Evolutionary conservation across 208 protist species (phyloP), one percentile per base, ranked within the genome.

Genomic region (Porcisia hertigi): DNA sequence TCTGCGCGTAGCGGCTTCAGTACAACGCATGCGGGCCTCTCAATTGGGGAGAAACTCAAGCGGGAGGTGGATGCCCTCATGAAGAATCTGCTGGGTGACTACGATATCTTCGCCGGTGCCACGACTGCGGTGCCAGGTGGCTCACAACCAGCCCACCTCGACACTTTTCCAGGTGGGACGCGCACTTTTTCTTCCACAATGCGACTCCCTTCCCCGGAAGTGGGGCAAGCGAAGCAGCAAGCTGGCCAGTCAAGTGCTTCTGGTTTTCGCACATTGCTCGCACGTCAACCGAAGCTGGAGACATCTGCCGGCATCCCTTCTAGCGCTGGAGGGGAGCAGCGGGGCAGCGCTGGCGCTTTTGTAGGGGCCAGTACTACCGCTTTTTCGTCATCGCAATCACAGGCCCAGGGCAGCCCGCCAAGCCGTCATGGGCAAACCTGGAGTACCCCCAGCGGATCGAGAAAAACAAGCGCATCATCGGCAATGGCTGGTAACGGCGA

Each of bases 1-100:
- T 71, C 63, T n/a, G 67, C 54, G 6, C n/a, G 69, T 23, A 64
- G 59, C 62, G 67, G 57, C 52, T 3, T 23, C 11, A 43, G 53
- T 7, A 30, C 49, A n/a, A 73, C 9, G 43, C 60, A 60, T n/a
- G 14, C 25, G 25, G 57, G 25, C 43, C 54, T 25, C 49, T 12
- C 62, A 14, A 49, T 82, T 36, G 65, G 76, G 54, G 71, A 79
- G 36, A 79, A 85, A 41, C 83, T 86, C 54, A 84, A 85, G 64
- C 71, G 81, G 30, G 84, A 85, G 57, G 80, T 88, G n/a, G 84
- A 86, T 53, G 72, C 78, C 23, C 34, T 88, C 69, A 79, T 86
- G 77, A 75, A 65, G 57, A 78, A 71, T n/a, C 23, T 83, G 36
- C 30, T 86, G 20, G 77, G 71, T 63, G 71, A 69, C 65, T 81